phyloP scores from a whole-genome alignment of 148 eudicot genomes.

The Oxyria digyna region DNA sequence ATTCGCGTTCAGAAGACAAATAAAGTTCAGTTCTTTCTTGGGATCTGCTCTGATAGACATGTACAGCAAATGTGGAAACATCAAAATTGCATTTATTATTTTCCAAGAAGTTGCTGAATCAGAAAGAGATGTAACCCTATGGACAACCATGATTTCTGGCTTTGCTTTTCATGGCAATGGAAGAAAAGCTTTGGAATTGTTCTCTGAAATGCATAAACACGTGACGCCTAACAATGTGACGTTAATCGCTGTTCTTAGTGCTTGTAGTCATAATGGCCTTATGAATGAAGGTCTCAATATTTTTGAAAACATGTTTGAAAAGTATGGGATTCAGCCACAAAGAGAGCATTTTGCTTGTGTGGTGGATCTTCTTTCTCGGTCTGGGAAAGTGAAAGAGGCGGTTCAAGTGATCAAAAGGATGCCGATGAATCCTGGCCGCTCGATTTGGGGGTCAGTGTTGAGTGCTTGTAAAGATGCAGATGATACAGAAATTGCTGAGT shows the following conservation, averaged over 20 bases:
- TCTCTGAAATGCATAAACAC: conserved; percentile 15
- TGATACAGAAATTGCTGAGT: conserved; percentile 13
- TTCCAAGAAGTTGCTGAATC: conserved; percentile 4
- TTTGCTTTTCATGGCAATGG: conserved; percentile 18
- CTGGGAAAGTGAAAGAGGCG: conserved; percentile 12
- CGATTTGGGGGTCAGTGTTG: conserved; percentile 19
- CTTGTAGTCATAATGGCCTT: conserved; percentile 16
- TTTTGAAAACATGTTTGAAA: conserved; percentile 12
- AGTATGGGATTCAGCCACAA: conserved; percentile 13
- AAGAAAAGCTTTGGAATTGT: conserved; percentile 11
- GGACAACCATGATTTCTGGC: conserved; percentile 19
- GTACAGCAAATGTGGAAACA: conserved; percentile 17
- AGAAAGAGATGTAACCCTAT: conserved; percentile 12
- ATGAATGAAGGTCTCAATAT: conserved; percentile 13
- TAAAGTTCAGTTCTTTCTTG: conserved; percentile 7
- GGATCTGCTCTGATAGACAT: conserved; percentile 19
- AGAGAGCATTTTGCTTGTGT: conserved; percentile 17
- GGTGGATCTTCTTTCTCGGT: conserved; percentile 15
- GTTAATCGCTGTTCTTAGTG: conserved; percentile 14
- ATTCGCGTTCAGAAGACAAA: conserved; percentile 8
- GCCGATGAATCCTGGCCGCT: conserved; percentile 16
- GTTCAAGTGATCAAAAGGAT: conserved; percentile 11
- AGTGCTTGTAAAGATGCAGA: conserved; percentile 13
- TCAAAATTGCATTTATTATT: conserved; percentile 13
- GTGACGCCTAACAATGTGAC: conserved; percentile 17